phyloP scores from a whole-genome alignment of 2,329 filamentous ascomycete genomes.

The Dactylellina drechsleri region DNA sequence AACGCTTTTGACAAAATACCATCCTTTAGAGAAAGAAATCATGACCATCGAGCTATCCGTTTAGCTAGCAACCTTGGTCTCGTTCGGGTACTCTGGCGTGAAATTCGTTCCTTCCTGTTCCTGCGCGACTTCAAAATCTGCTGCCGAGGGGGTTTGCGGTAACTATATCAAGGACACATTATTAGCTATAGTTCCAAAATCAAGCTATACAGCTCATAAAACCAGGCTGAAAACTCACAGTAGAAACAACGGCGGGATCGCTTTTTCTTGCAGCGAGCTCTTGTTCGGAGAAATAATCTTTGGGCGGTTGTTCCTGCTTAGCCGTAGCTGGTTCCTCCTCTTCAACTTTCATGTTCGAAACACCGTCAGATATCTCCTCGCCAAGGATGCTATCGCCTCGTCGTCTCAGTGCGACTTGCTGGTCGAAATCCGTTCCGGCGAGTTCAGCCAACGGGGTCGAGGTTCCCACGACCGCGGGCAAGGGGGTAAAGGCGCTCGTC shows the following conservation, averaged over 20 bases:
- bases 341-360: slow-evolving; percentile 36
- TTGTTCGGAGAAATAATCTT: slow-evolving; percentile 12
- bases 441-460: slow-evolving; percentile 48
- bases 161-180: slow-evolving; percentile 6
- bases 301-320: slow-evolving; percentile 18
- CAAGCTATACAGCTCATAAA: not conserved
- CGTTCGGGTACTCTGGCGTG: slow-evolving; percentile 40
- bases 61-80: slow-evolving; percentile 47
- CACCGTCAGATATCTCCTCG: slow-evolving; percentile 43
- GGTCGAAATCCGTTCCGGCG: slow-evolving; percentile 48
- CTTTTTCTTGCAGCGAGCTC: slow-evolving; percentile 34
- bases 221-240: slow-evolving; percentile 22
- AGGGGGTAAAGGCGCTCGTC: slow-evolving; percentile 1
- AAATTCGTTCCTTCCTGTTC: slow-evolving; percentile 40
- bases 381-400: slow-evolving; percentile 48
- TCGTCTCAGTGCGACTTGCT: slow-evolving; percentile 47
- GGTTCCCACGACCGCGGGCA: slow-evolving; percentile 11
- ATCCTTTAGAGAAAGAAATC: slow-evolving; percentile 9
- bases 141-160: slow-evolving; percentile 47
- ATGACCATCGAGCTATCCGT: not conserved
- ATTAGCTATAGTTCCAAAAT: not conserved
- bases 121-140: slow-evolving; percentile 46
- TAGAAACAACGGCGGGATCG: slow-evolving; percentile 41
- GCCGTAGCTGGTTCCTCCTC: slow-evolving; percentile 6
- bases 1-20: slow-evolving; percentile 8